A percentile compares a stretch with the other conserved stretches of the same genome.
Evolutionary conservation across 345 rosid species (phyloP).

Genomic region (Turritis glabra): DNA sequence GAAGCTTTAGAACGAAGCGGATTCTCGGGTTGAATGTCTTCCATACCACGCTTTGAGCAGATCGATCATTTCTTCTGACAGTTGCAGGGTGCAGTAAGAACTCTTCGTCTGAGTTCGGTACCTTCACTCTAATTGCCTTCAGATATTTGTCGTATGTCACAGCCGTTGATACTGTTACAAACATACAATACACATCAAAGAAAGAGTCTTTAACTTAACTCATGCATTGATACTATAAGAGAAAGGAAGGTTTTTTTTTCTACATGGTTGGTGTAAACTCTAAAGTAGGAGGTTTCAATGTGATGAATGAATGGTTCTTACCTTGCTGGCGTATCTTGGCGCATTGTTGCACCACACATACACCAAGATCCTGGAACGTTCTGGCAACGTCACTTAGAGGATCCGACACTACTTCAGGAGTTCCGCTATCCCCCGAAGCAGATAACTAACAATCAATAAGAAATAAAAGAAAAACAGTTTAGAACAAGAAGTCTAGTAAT

Average conservation of each 20-base stretch:
- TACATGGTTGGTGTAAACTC: not conserved
- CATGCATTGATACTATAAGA: not conserved
- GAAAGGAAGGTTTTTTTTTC: not conserved
- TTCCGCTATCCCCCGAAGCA: constrained; percentile 95
- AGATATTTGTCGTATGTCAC: constrained; percentile 75
- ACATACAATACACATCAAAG: constrained; percentile 13
- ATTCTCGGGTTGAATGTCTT: not conserved
- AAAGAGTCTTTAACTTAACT: not conserved
- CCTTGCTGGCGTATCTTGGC: constrained; percentile 99
- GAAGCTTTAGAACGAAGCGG: not conserved
- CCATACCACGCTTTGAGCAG: constrained; percentile 91
- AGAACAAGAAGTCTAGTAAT: not conserved
- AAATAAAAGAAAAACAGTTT: not conserved
- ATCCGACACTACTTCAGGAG: constrained; percentile 86
- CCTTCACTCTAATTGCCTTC: constrained; percentile 85
- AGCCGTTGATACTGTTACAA: constrained; percentile 75
- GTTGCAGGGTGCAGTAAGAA: constrained; percentile 93
- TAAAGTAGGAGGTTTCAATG: not conserved
- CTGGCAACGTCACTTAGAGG: constrained; percentile 87
- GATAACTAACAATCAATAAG: constrained; percentile 56
- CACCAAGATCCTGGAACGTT: constrained; percentile 86
- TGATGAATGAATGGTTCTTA: constrained; percentile 21
- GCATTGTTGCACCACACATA: constrained; percentile 90
- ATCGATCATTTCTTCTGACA: constrained; percentile 87
- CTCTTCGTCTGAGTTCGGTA: constrained; percentile 88